These are phyloP conservation scores for Phalaenopsis hybrid DNA, from an alignment of 116 monocot species.

Conservation along the genomic window DNA sequence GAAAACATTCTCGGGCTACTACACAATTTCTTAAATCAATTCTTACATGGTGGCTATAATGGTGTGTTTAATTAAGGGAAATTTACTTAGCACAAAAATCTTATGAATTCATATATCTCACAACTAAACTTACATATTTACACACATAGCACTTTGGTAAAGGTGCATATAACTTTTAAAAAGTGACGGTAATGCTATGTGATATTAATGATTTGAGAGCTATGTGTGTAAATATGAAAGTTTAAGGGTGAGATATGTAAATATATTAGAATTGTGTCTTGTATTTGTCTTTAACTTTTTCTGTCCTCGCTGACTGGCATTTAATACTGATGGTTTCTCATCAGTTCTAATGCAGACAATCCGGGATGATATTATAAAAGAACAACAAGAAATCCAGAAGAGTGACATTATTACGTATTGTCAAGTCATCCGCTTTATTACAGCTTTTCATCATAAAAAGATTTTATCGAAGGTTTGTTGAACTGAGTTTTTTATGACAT, in stretches of 20 bases:
- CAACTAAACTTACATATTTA: too few species aligned
- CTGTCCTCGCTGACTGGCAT: background rate
- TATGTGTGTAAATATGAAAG: too few species aligned
- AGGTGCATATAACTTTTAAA: too few species aligned
- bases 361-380: constrained; percentile 64
- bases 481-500: background rate
- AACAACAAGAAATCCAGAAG: constrained; percentile 61
- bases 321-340: constrained; percentile 8
- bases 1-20: constrained; percentile 44
- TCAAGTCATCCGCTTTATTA: constrained; percentile 65
- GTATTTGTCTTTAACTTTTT: background rate
- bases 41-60: constrained; percentile 83
- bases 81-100: background rate
- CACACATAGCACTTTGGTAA: too few species aligned
- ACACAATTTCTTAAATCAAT: constrained; percentile 57
- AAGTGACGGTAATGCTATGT: too few species aligned
- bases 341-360: constrained; percentile 92
- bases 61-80: constrained; percentile 25
- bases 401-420: constrained; percentile 67
- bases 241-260: too few species aligned
- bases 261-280: too few species aligned
- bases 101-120: too few species aligned
- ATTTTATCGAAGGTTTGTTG: constrained; percentile 46
- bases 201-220: too few species aligned
- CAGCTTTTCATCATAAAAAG: constrained; percentile 61